A percentile compares a stretch with the other conserved stretches of the same genome.
These are phyloP conservation scores for Myochromella boudieri DNA, from an alignment of 768 basidiomycete genomes.

Conservation along the genomic window DNA sequence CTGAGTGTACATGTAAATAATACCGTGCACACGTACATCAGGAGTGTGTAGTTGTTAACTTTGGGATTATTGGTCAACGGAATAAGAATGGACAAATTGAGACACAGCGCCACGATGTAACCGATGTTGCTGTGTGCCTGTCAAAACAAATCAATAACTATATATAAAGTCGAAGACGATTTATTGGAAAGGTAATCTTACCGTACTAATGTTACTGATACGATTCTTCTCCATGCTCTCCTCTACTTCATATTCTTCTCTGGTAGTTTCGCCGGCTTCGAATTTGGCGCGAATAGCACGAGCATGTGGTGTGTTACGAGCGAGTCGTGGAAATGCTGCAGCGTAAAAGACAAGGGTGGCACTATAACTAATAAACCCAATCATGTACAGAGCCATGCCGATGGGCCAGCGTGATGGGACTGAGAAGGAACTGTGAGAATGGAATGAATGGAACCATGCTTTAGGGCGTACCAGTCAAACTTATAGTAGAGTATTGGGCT, in stretches of 20 bases:
- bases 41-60: conserved; percentile 74
- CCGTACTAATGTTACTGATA: conserved; percentile 84
- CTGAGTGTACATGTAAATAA: background rate
- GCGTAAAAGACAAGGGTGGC: conserved; percentile 82
- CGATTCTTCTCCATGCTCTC: conserved; percentile 83
- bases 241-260: conserved; percentile 68
- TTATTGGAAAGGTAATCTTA: conserved; percentile 32
- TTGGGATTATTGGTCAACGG: conserved; percentile 57
- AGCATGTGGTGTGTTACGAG: conserved; percentile 71
- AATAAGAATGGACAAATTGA: conserved; percentile 72
- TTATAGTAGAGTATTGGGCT: conserved; percentile 76
- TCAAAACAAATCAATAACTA: too few species aligned
- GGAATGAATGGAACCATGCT: background rate
- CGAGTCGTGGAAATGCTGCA: conserved; percentile 77
- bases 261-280: conserved; percentile 56
- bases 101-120: conserved; percentile 59
- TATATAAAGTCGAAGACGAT: background rate
- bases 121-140: conserved; percentile 79
- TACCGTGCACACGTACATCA: conserved; percentile 47
- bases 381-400: conserved; percentile 78
- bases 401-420: conserved; percentile 69
- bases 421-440: conserved; percentile 24
- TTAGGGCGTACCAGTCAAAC: conserved; percentile 56
- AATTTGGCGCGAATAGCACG: conserved; percentile 53
- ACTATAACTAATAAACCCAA: conserved; percentile 77